Percentiles rank a stretch among this genome's conserved stretches.
These are phyloP conservation scores for Miscanthus lutarioriparius DNA, from an alignment of 176 grass and related monocot species.

Conservation along the genomic window DNA sequence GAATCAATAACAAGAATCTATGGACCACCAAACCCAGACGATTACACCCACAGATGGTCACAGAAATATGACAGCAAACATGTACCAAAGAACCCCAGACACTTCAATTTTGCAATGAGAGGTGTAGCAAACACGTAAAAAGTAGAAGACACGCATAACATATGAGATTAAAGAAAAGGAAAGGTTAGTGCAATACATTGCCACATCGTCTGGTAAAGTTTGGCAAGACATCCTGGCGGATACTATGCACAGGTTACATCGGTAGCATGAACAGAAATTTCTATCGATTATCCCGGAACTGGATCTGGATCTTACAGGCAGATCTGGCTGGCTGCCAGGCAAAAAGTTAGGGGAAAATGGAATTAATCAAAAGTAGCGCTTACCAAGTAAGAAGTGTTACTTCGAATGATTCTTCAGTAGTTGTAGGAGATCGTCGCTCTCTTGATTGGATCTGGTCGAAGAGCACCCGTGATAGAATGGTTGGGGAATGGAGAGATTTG, in stretches of 20 bases:
- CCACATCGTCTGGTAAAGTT: constrained; percentile 50
- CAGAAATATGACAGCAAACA: constrained; percentile 14
- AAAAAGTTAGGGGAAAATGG: background rate
- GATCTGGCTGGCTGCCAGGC: background rate
- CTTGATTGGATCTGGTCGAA: constrained; percentile 3
- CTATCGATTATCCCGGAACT: constrained; percentile 13
- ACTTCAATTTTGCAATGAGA: constrained; percentile 14
- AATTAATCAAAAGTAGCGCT: constrained; percentile 6
- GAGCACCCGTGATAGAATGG: background rate
- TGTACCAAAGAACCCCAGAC: background rate
- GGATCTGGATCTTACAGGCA: constrained; percentile 8
- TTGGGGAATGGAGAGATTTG: background rate
- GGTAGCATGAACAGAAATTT: constrained; percentile 16
- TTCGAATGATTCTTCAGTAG: constrained; percentile 19
- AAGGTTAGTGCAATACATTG: constrained; percentile 42
- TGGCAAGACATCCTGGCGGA: constrained; percentile 63
- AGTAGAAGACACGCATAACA: constrained; percentile 16
- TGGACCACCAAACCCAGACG: background rate
- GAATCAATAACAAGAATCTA: background rate
- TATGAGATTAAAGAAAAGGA: background rate
- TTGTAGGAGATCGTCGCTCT: background rate
- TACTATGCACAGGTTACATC: constrained; percentile 25
- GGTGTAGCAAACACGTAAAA: background rate
- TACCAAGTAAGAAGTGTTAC: constrained; percentile 31
- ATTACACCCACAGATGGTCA: constrained; percentile 7